phyloP scores from a whole-genome alignment of 768 basidiomycete species.

The Boletus rex-veris region DNA sequence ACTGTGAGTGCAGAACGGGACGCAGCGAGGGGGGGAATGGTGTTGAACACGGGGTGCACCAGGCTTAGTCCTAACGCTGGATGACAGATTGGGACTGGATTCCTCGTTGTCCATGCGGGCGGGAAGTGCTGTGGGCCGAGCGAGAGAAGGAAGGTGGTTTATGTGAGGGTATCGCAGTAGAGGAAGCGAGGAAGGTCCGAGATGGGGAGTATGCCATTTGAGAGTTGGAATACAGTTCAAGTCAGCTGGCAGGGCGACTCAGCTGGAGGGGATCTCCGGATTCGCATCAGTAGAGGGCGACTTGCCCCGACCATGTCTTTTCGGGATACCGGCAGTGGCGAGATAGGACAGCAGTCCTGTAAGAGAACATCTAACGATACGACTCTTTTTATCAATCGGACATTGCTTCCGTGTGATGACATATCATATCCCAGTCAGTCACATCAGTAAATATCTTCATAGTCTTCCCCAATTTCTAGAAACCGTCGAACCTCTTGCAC shows the following conservation, averaged over 20 bases:
- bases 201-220: slow-evolving; percentile 8
- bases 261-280: slow-evolving; percentile 11
- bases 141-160: background rate
- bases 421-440: slow-evolving; percentile 14
- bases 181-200: background rate
- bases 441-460: slow-evolving; percentile 62
- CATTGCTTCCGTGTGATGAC: slow-evolving; percentile 7
- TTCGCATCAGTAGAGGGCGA: slow-evolving; percentile 8
- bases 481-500: slow-evolving; percentile 62
- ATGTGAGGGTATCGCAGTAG: background rate
- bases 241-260: background rate
- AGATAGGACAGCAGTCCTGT: background rate
- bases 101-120: background rate
- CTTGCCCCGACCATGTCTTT: slow-evolving; percentile 21
- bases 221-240: slow-evolving; percentile 20
- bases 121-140: background rate
- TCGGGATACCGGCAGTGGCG: slow-evolving; percentile 11
- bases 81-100: background rate
- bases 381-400: no score
- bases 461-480: slow-evolving; percentile 66
- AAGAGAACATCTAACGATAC: slow-evolving; percentile 2
- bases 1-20: background rate
- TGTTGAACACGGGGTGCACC: background rate
- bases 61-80: background rate
- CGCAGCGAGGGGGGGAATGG: background rate